Base-by-base conservation (phyloP, 1,284 basidiomycete genomes). In the Ustilago loliicola region DNA sequence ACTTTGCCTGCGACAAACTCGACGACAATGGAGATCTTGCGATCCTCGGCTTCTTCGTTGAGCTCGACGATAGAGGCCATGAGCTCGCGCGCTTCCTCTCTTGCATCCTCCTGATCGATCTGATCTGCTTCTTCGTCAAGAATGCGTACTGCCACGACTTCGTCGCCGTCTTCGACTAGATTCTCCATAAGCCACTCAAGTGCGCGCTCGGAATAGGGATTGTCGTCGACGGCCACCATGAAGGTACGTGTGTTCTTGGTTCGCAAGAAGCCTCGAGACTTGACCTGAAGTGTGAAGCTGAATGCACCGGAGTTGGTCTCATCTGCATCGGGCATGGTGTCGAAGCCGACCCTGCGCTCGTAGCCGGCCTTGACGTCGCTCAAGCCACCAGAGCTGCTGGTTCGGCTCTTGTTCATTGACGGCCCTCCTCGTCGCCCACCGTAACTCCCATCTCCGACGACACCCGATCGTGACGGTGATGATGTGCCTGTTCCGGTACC, bases 1-100 rank as follows among this genome's bases (percentile, higher is more conserved):
- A 97, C 91, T 72, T 92, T 92, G 36, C 96, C 96, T 0, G 95
- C 93, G 47, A 98, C 93, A 83, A 94, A 96, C 88, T 98, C 96
- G 65, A 98, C 91, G 56, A 97, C 93, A 72, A 98, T 91, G 0
- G 93, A 96, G 38, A 98, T 90, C 92, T 92, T 93, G 55, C 94
- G 91, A 36, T 93, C 91, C 8, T 92, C 89, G 64, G 94, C 93
- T 65, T 90, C 91, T 81, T 95, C 89, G 80, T 92, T 94, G 88
- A 93, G 93, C 77, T 91, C 91, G 84, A 96, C 91, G 21, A 98
- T 91, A 30, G 88, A 88, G n/a, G 89, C 89, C 89, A 98, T 92
- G 23, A 98, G 89, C 19, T 92, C 91, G 61, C 92, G 90, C 0
- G 96, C 96, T 68, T 96, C 94, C 48, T 96, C 94, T 23, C 95